Evolutionary conservation across 371 early-diverging fungal genomes (phyloP).

Genomic region (Syncephalis plumigaleata): DNA sequence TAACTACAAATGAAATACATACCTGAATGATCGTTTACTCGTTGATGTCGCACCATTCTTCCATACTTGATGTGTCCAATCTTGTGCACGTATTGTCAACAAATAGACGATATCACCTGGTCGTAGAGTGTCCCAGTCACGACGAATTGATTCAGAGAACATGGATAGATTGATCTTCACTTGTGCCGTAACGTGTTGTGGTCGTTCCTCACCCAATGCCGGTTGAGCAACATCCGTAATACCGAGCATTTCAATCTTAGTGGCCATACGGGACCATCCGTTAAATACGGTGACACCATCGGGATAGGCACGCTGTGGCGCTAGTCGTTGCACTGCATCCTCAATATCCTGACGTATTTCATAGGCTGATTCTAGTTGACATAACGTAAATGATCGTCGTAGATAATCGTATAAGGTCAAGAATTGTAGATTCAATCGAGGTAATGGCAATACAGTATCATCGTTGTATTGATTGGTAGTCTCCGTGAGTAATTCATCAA

Average conservation of each 20-base stretch:
- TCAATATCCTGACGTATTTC: slow-evolving; percentile 79
- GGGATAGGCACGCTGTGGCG: slow-evolving; percentile 40
- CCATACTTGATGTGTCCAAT: slow-evolving; percentile 19
- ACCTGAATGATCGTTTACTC: slow-evolving; percentile 11
- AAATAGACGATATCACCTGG: slow-evolving; percentile 71
- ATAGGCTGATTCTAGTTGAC: slow-evolving; percentile 55
- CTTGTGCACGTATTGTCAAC: slow-evolving; percentile 42
- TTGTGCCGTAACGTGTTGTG: slow-evolving; percentile 63
- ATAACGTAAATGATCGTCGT: slow-evolving; percentile 66
- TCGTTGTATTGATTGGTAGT: slow-evolving; percentile 40
- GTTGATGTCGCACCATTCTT: too few relatives aligned
- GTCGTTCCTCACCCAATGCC: slow-evolving; percentile 53
- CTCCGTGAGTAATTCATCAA: slow-evolving; percentile 25
- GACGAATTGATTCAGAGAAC: slow-evolving; percentile 46
- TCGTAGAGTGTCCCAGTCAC: slow-evolving; percentile 79
- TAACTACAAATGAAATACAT: too few relatives aligned
- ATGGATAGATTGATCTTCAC: slow-evolving; percentile 32
- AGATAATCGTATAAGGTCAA: slow-evolving; percentile 84
- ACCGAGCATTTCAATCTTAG: slow-evolving; percentile 35
- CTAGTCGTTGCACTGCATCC: slow-evolving; percentile 65
- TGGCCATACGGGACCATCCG: slow-evolving; percentile 89
- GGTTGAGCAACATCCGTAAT: slow-evolving; percentile 60
- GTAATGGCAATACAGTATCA: slow-evolving; percentile 54
- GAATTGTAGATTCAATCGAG: slow-evolving; percentile 86
- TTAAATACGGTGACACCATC: slow-evolving; percentile 48